Evolutionary conservation across 805 yeast species (phyloP).

Genomic region (Metschnikowia lachancei): DNA sequence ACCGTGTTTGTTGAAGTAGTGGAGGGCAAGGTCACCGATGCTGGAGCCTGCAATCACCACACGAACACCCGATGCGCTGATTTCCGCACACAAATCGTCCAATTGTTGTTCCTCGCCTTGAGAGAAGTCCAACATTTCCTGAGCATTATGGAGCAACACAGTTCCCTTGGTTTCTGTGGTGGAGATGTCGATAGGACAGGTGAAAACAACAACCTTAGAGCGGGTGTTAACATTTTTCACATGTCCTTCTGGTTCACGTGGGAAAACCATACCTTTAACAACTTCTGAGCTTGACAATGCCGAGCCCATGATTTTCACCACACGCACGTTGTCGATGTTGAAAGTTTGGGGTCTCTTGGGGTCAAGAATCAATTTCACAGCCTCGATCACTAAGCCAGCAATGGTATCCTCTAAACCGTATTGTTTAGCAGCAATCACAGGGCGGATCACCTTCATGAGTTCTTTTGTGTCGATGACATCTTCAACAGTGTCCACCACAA

Average conservation of each 20-base stretch:
- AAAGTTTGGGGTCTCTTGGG: conserved; percentile 60
- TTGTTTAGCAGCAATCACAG: conserved; percentile 92
- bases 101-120: conserved; percentile 95
- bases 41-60: conserved; percentile 95
- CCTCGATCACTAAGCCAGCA: conserved; percentile 77
- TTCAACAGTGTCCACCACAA: conserved; percentile 61
- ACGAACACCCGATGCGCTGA: conserved; percentile 77
- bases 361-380: conserved; percentile 73
- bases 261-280: conserved; percentile 96
- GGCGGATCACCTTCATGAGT: conserved; percentile 69
- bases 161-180: conserved; percentile 99
- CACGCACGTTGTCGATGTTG: conserved; percentile 91
- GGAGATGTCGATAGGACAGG: conserved; percentile 91
- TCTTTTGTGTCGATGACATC: conserved; percentile 53
- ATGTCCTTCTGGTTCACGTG: conserved; percentile 94
- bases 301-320: conserved; percentile 95
- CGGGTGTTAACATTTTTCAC: conserved; percentile 57
- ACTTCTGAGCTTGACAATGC: conserved; percentile 72
- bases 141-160: conserved; percentile 89
- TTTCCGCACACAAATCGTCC: conserved; percentile 78
- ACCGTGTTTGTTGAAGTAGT: conserved; percentile 83
- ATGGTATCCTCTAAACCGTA: conserved; percentile 82
- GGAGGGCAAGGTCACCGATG: conserved; percentile 89
- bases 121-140: conserved; percentile 94
- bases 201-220: conserved; percentile 87